These are phyloP conservation scores for Solanum rostratum DNA, from an alignment of 257 asterid genomes.

Conservation along the genomic window DNA sequence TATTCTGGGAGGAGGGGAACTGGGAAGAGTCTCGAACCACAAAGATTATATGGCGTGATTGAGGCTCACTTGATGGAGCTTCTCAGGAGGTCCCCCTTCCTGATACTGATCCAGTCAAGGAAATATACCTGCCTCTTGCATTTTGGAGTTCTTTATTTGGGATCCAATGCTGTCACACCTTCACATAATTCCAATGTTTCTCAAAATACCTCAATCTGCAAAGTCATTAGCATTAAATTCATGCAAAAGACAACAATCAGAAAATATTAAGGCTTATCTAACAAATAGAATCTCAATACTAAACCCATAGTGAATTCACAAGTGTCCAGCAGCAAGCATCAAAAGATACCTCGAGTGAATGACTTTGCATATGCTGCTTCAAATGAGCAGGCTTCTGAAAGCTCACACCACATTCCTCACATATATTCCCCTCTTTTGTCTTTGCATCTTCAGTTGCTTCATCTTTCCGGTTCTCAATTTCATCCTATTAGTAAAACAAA, in stretches of 20 bases:
- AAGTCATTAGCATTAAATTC: conserved; percentile 5
- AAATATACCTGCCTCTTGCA: conserved; percentile 59
- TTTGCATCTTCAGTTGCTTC: conserved; percentile 33
- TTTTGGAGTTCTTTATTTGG: conserved; percentile 90
- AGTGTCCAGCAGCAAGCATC: not conserved
- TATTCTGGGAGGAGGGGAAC: not conserved
- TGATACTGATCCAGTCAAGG: conserved; percentile 96
- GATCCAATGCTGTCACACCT: conserved; percentile 99
- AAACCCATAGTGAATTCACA: not conserved
- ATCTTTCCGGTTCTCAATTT: conserved; percentile 6
- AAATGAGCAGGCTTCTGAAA: conserved; percentile 77
- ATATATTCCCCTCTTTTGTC: conserved; percentile 19
- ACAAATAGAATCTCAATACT: not conserved
- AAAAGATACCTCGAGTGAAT: conserved; percentile 57
- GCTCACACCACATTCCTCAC: conserved; percentile 62
- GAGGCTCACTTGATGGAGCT: conserved; percentile 99
- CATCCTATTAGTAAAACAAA: not conserved
- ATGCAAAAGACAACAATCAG: not conserved
- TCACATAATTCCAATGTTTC: conserved; percentile 14
- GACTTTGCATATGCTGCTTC: conserved; percentile 90
- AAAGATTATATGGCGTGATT: conserved; percentile 42
- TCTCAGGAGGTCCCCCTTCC: conserved; percentile 98
- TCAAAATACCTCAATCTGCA: conserved; percentile 33
- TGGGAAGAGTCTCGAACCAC: not conserved
- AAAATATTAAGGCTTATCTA: not conserved